These are phyloP conservation scores for Plasmodium coatneyi DNA, from an alignment of 169 alveolate genomes.

Conservation along the genomic window DNA sequence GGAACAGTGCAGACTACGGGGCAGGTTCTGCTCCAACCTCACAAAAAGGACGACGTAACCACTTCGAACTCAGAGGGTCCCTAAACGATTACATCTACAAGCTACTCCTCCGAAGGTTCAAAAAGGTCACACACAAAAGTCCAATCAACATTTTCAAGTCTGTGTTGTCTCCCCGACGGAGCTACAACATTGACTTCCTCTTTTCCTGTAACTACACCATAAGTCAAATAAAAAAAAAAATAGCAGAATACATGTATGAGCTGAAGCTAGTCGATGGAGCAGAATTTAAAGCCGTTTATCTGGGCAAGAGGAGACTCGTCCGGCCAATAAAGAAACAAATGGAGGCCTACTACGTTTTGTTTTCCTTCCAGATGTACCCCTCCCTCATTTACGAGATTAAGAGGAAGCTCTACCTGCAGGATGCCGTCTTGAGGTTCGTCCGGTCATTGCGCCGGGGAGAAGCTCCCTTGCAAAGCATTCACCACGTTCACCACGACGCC, in stretches of 20 bases:
- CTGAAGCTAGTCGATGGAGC: conserved; percentile 25
- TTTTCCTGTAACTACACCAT: conserved; percentile 30
- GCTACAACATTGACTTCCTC: conserved; percentile 31
- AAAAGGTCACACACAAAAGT: conserved; percentile 14
- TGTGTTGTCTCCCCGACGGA: conserved; percentile 13
- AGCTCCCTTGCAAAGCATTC: not conserved
- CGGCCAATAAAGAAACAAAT: conserved; percentile 43
- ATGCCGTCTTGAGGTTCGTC: conserved; percentile 17
- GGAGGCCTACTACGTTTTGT: conserved; percentile 39
- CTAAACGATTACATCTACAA: conserved; percentile 57
- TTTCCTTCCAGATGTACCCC: conserved; percentile 45
- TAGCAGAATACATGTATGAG: conserved; percentile 42
- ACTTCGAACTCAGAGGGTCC: conserved; percentile 14
- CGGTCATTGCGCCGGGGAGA: not conserved
- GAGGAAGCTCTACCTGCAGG: conserved; percentile 3
- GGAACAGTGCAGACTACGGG: not conserved
- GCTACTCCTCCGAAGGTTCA: conserved; percentile 21
- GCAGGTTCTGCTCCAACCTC: not conserved
- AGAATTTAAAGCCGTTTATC: conserved; percentile 1
- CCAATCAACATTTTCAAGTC: conserved; percentile 11
- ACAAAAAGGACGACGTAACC: not conserved
- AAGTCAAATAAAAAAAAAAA: conserved; percentile 34
- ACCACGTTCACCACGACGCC: no score
- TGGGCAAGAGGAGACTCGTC: conserved; percentile 33
- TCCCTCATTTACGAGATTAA: conserved; percentile 20